A percentile compares a stretch with the other conserved stretches of the same genome.
Conservation (phyloP, 2,329 filamentous ascomycete species). For the Penicillium sclerotigenum region DNA sequence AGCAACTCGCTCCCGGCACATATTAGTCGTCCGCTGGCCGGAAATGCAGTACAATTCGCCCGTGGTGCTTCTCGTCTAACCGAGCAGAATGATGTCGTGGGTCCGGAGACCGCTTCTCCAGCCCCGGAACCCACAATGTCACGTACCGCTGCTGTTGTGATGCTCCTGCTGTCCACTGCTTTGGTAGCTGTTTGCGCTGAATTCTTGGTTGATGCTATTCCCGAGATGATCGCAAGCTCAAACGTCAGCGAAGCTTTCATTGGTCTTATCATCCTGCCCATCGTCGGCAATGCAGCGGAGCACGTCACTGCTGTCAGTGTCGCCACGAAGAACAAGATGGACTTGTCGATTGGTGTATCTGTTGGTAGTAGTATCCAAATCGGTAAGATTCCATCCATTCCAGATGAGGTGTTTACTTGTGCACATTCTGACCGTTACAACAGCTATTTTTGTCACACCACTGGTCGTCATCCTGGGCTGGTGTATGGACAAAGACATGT, state of each 20-base stretch:
- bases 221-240: conserved; percentile 60
- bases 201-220: conserved; percentile 72
- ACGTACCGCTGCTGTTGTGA: conserved; percentile 54
- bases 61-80: conserved; percentile 33
- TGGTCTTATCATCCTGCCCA: conserved; percentile 74
- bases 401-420: background rate
- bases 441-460: conserved; percentile 71
- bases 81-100: conserved; percentile 8
- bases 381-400: conserved; percentile 23
- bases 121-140: conserved; percentile 46
- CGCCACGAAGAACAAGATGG: conserved; percentile 81
- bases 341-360: conserved; percentile 75
- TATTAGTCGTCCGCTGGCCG: conserved; percentile 27
- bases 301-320: conserved; percentile 78
- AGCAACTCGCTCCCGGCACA: conserved; percentile 34
- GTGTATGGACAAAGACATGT: conserved; percentile 71
- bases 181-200: conserved; percentile 64
- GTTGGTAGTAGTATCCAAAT: conserved; percentile 80
- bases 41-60: conserved; percentile 36
- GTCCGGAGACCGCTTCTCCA: conserved; percentile 11
- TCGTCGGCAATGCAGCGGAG: conserved; percentile 80
- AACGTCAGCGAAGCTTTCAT: conserved; percentile 70
- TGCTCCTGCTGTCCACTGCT: conserved; percentile 54
- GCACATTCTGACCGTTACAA: conserved; percentile 5
- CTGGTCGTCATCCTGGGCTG: conserved; percentile 72